phyloP scores from a whole-genome alignment of 1,284 basidiomycete species.

The Inonotus hispidus region DNA sequence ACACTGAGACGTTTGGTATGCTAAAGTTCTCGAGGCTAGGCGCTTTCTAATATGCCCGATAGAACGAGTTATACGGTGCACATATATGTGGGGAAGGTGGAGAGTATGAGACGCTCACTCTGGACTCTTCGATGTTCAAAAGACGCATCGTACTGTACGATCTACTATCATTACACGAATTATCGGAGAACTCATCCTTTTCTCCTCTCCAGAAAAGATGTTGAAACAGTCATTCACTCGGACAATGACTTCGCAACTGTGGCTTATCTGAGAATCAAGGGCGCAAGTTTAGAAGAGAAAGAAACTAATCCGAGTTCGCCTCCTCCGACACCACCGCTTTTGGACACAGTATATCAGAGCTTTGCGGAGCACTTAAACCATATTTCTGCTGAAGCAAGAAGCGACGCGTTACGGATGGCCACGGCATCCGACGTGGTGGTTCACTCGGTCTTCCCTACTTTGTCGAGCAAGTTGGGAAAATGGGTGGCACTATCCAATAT shows the following conservation, averaged over 20 bases:
- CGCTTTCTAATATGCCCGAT: background rate
- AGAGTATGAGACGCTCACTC: slow-evolving; percentile 93
- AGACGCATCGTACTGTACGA: slow-evolving; percentile 67
- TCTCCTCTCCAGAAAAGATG: slow-evolving; percentile 44
- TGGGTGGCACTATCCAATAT: slow-evolving; percentile 62
- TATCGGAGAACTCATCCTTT: too few relatives aligned
- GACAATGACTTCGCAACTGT: slow-evolving; percentile 79
- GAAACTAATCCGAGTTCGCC: slow-evolving; percentile 18
- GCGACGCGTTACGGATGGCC: background rate
- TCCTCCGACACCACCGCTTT: slow-evolving; percentile 42
- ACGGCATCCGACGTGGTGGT: slow-evolving; percentile 19
- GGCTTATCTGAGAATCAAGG: slow-evolving; percentile 78
- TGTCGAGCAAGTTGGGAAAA: background rate
- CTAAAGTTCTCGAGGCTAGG: slow-evolving; percentile 5
- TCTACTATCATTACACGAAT: background rate
- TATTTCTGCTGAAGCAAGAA: background rate
- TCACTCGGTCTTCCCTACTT: background rate
- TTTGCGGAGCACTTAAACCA: background rate
- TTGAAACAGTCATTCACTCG: slow-evolving; percentile 70
- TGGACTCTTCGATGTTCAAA: slow-evolving; percentile 89
- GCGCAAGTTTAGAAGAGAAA: slow-evolving; percentile 59
- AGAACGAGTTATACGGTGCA: slow-evolving; percentile 83
- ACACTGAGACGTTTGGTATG: slow-evolving; percentile 71
- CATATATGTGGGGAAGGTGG: slow-evolving; percentile 98
- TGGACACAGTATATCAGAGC: slow-evolving; percentile 36